Evolutionary conservation across 2,329 filamentous ascomycete species (phyloP), one percentile per base, ranked within the genome.

Genomic region (Cladosporium halotolerans): DNA sequence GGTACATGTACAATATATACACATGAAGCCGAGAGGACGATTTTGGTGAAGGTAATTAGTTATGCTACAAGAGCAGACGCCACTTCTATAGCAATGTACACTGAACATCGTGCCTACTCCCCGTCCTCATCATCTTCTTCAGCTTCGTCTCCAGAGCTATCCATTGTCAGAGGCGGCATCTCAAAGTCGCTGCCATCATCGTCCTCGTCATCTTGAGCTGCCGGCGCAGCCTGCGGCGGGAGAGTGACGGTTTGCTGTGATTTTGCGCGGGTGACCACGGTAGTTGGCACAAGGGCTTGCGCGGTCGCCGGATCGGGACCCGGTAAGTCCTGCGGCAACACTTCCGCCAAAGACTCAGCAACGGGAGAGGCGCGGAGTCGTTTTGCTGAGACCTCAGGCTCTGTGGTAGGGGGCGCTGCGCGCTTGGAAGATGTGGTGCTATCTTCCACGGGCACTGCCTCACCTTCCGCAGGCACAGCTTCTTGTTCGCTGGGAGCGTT

Each of bases 141-240:
- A 32, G 62, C 61, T 32, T 67, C 65, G 39, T 65, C 62, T 18
- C 57, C 60, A 28, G 61, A 59, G n/a, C 23, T 63, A 54, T 67
- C 64, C 60, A 68, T 64, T 19, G 61, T 65, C 31, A 70, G 53
- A 13, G 62, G 57, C 7, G 69, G 69, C 52, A 71, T 64, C 40
- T 68, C 68, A 51, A 70, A 66, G 34, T 70, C 67, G 47, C 67
- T 66, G 8, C 62, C 66, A 55, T 68, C 66, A 41, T 62, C 62
- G 16, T 56, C 56, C n/a, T 50, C 49, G 10, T 44, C 47, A 19
- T 52, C 46, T 16, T 42, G 34, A 40, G 53, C 50, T 32, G 36
- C 55, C 31, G 55, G 51, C 6, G 41, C 56, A 14, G 45, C 28
- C 32, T 52, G 28, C 3, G 53, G 38, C 31, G 48, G 48, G 31